Percentiles rank a stretch among this genome's conserved stretches.
Evolutionary conservation across 1,284 basidiomycete genomes (phyloP).

Genomic region (Inonotus hispidus): DNA sequence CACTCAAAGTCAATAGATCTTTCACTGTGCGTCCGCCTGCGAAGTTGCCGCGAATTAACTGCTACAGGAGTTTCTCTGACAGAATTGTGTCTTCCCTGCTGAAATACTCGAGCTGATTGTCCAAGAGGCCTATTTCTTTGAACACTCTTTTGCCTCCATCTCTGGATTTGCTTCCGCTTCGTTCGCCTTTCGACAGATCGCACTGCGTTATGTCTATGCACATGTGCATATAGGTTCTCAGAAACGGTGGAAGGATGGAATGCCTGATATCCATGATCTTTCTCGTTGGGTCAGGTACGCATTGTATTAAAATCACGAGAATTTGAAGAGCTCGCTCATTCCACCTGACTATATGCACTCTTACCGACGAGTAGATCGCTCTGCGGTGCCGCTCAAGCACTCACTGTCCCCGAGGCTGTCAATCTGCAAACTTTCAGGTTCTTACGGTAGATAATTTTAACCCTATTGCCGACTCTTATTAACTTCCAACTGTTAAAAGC

Average conservation of each 20-base stretch:
- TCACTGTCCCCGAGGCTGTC: slow-evolving; percentile 9
- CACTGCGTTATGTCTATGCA: slow-evolving; percentile 10
- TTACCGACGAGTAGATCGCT: slow-evolving; percentile 5
- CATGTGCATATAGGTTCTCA: slow-evolving; percentile 11
- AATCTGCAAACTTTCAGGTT: slow-evolving; percentile 9
- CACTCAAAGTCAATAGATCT: not conserved
- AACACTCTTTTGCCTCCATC: slow-evolving; percentile 9
- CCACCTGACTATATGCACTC: not conserved
- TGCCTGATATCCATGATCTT: slow-evolving; percentile 11
- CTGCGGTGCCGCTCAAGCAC: slow-evolving; percentile 9
- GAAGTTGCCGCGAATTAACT: not conserved
- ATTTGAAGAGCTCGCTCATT: not conserved
- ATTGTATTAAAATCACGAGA: too few relatives aligned
- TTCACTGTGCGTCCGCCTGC: slow-evolving; percentile 3
- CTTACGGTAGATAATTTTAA: slow-evolving; percentile 1
- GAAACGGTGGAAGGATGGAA: slow-evolving; percentile 14
- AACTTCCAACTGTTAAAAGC: not conserved
- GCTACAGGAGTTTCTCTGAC: not conserved
- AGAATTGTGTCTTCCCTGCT: slow-evolving; percentile 15
- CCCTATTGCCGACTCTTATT: not conserved
- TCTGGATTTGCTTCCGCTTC: slow-evolving; percentile 18
- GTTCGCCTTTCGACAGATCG: slow-evolving; percentile 13
- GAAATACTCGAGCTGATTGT: slow-evolving; percentile 18
- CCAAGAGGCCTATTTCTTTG: slow-evolving; percentile 2
- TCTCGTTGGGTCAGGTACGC: slow-evolving; percentile 12